These are phyloP conservation scores for Daldinia caldariorum DNA, from an alignment of 495 filamentous ascomycete genomes.

Conservation along the genomic window DNA sequence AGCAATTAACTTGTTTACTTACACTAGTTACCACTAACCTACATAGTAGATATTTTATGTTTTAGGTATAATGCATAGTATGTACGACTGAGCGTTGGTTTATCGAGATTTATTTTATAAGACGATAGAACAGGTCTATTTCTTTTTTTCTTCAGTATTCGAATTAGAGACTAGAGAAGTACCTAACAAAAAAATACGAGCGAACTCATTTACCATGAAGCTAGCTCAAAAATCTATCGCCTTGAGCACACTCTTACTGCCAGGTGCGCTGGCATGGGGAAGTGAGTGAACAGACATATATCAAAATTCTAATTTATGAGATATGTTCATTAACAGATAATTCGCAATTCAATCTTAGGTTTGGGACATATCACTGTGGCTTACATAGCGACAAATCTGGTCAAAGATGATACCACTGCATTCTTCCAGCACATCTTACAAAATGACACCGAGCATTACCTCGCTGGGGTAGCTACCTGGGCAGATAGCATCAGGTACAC, in stretches of 20 bases:
- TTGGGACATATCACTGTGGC: slow-evolving; percentile 71
- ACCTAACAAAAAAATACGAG: background rate
- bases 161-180: background rate
- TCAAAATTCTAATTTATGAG: background rate
- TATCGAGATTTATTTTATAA: background rate
- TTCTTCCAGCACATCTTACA: slow-evolving; percentile 56
- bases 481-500: slow-evolving; percentile 70
- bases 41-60: background rate
- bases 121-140: background rate
- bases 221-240: slow-evolving; percentile 34
- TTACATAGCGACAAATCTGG: slow-evolving; percentile 60
- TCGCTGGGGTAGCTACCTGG: slow-evolving; percentile 71
- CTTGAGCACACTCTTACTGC: slow-evolving; percentile 43
- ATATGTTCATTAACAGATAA: slow-evolving; percentile 19
- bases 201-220: slow-evolving; percentile 31
- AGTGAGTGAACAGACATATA: slow-evolving; percentile 43
- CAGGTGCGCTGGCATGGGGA: slow-evolving; percentile 52
- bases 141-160: background rate
- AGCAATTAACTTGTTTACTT: background rate
- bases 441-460: slow-evolving; percentile 61
- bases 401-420: slow-evolving; percentile 51
- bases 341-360: slow-evolving; percentile 41
- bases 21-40: too few species aligned
- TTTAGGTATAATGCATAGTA: background rate
- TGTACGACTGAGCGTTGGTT: background rate